phyloP scores from a whole-genome alignment of 768 basidiomycete species.

The Russula foetens region DNA sequence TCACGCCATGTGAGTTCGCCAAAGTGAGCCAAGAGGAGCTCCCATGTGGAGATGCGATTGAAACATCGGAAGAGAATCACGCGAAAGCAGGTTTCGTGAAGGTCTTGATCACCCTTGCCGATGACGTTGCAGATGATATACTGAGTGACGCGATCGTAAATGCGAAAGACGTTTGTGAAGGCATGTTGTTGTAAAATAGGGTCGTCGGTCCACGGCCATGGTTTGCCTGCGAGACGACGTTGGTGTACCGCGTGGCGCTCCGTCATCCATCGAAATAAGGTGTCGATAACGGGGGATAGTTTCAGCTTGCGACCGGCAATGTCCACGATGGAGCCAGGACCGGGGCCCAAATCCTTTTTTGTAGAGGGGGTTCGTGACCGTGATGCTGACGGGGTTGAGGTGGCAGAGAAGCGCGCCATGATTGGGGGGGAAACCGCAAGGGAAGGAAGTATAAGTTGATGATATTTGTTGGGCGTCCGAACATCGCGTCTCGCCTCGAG shows the following conservation, averaged over 20 bases:
- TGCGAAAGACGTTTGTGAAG: conserved; percentile 72
- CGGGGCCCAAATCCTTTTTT: conserved; percentile 4
- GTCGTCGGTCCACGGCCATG: conserved; percentile 55
- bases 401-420: conserved; percentile 18
- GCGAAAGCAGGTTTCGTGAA: conserved; percentile 61
- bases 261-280: conserved; percentile 27
- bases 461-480: conserved; percentile 6
- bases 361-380: conserved; percentile 6
- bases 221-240: conserved; percentile 24
- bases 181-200: conserved; percentile 43
- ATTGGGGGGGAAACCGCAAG: conserved; percentile 1
- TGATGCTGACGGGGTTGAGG: conserved; percentile 15
- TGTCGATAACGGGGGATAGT: conserved; percentile 25
- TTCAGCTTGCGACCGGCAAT: conserved; percentile 23
- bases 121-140: conserved; percentile 64
- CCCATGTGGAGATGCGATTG: conserved; percentile 67
- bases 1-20: conserved; percentile 53
- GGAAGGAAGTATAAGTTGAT: conserved; percentile 6
- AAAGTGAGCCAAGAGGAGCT: conserved; percentile 43
- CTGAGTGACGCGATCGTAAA: conserved; percentile 63
- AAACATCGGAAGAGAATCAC: conserved; percentile 65
- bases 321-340: conserved; percentile 15
- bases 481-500: conserved; percentile 10
- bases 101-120: conserved; percentile 52
- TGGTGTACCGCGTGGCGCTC: conserved; percentile 28